Evolutionary conservation across 495 filamentous ascomycete genomes (phyloP).

Genomic region (Hypoxylon trugodes): DNA sequence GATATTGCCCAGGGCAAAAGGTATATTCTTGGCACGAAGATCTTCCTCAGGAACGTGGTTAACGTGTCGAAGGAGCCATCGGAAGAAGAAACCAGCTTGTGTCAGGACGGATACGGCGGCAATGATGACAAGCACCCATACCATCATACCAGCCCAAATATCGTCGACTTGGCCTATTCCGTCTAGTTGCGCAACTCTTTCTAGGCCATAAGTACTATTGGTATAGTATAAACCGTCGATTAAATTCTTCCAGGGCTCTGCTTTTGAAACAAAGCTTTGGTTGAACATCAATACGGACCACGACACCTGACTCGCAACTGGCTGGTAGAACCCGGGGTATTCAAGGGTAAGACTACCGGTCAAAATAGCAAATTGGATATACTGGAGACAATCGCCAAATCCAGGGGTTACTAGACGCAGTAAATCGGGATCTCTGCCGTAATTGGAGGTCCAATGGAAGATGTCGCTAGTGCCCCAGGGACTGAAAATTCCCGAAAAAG

Average conservation of each 20-base stretch:
- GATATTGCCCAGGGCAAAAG: slow-evolving; percentile 88
- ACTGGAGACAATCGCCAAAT: slow-evolving; percentile 96
- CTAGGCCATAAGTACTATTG: slow-evolving; percentile 76
- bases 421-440: slow-evolving; percentile 91
- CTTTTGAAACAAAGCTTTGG: slow-evolving; percentile 79
- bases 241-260: slow-evolving; percentile 67
- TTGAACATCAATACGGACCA: slow-evolving; percentile 96
- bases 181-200: slow-evolving; percentile 80
- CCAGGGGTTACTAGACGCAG: slow-evolving; percentile 93
- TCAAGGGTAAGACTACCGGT: slow-evolving; percentile 84
- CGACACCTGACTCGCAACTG: slow-evolving; percentile 81
- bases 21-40: slow-evolving; percentile 86
- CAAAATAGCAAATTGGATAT: slow-evolving; percentile 91
- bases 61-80: slow-evolving; percentile 76
- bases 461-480: slow-evolving; percentile 92
- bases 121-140: slow-evolving; percentile 83
- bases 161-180: slow-evolving; percentile 80
- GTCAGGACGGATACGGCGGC: slow-evolving; percentile 71
- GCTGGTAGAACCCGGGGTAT: slow-evolving; percentile 95
- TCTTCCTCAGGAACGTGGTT: slow-evolving; percentile 83
- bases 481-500: slow-evolving; percentile 84
- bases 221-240: slow-evolving; percentile 85
- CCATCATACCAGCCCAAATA: slow-evolving; percentile 90
- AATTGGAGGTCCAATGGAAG: slow-evolving; percentile 95
- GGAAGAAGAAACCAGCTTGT: slow-evolving; percentile 77